These are phyloP conservation scores for Pseudocercospora macadamiae DNA, from an alignment of 2,329 filamentous ascomycete species.

Conservation along the genomic window DNA sequence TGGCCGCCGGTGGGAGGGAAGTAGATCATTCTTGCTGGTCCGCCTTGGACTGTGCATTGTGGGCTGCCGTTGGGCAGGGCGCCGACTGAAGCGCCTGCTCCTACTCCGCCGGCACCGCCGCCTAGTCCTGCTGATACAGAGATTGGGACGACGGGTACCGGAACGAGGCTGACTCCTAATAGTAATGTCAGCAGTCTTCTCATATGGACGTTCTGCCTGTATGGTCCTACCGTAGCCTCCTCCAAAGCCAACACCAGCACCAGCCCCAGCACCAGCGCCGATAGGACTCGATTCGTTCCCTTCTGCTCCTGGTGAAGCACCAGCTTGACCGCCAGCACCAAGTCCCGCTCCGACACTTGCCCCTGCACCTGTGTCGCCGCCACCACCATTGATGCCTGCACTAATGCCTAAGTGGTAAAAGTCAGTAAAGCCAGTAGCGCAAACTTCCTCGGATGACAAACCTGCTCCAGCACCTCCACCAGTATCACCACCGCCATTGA, in stretches of 20 bases:
- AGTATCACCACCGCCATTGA: background rate
- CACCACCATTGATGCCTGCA: constrained; percentile 5
- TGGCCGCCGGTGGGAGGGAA: constrained; percentile 23
- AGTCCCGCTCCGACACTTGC: background rate
- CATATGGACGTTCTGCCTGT: background rate
- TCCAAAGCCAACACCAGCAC: constrained; percentile 4
- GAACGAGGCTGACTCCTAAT: constrained; percentile 5
- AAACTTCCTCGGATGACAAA: too few species aligned
- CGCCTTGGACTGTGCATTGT: constrained; percentile 30
- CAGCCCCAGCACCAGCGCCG: background rate
- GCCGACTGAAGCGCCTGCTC: background rate
- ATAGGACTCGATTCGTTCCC: constrained; percentile 1
- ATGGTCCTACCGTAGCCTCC: background rate
- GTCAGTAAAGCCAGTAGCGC: too few species aligned
- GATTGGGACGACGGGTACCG: constrained; percentile 5
- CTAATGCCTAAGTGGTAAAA: too few species aligned
- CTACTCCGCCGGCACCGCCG: constrained; percentile 5
- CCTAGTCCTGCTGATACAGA: background rate
- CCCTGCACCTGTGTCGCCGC: background rate
- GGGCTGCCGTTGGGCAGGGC: constrained; percentile 4
- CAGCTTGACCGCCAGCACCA: background rate
- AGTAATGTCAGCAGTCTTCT: background rate
- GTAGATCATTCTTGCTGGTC: constrained; percentile 31
- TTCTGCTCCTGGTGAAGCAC: background rate
- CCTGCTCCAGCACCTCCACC: background rate